Evolutionary conservation across 345 rosid species (phyloP), one percentile per base, ranked within the genome.

Genomic region (Mallotus nudiflorus): DNA sequence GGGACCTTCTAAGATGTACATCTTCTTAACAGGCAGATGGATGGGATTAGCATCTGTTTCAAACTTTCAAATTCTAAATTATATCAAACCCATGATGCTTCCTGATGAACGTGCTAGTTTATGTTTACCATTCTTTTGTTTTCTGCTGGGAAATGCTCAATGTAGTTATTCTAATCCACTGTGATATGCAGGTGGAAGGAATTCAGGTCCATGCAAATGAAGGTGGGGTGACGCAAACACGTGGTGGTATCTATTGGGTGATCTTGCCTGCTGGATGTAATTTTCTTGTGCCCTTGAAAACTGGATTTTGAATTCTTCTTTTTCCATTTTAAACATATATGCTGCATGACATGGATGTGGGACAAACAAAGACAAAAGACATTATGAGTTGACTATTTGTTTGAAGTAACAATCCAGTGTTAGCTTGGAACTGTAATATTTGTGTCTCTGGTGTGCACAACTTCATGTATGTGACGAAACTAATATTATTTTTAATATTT

Each of bases 181-280:
- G 70, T 60, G 22, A 68, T 67, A 68, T 82, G 72, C 80, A 94
- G 99, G 97, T 95, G 39, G 99, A 85, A 68, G 99, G 97, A 66
- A 95, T 95, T 74, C 82, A 92, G 85, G 97, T 95, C 65, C 88
- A 90, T 81, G 97, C 92, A 35, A 82, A 94, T 75, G 99, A 94
- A 82, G 99, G 99, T 14, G 99, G 99, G 40, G 85, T 88, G 27
- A 95, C 99, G n/a, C 75, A 64, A 74, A 95, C 97, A 8, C 93
- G 99, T 20, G 99, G 99, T 54, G 97, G 99, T 77, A 71, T 86
- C 64, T 92, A 92, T 70, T 92, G 97, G 96, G 56, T 92, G 66
- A 95, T 95, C 80, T 85, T 95, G 70, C 99, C 99, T 55, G 97
- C 99, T 45, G 99, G 99, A 87, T 95, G 99, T 95, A 92, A 88